Base-by-base conservation (phyloP, 768 basidiomycete genomes). In the Crepidotus variabilis region DNA sequence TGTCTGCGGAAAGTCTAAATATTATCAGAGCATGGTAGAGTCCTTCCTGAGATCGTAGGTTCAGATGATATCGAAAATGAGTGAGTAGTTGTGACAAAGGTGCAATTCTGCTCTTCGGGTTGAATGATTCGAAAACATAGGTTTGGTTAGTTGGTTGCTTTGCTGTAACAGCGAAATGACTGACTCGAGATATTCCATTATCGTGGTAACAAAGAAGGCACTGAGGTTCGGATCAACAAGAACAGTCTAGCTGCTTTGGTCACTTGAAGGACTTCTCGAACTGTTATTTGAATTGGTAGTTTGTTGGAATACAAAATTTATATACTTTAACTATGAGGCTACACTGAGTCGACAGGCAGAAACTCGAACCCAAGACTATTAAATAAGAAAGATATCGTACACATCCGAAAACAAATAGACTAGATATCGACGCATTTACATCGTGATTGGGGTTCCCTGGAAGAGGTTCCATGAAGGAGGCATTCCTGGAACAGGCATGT, bases 11-110 rank as follows among this genome's bases (percentile, higher is more conserved):
- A 2, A 89, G 74, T 32, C 86, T 78, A 67, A 89, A 89, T 24
- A 88, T 72, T 39, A 88, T 84, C 20, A 88, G 71, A 2, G 84
- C 79, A 63, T 83, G 83, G 60, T 87, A 87, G 24, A 67, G 67
- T 34, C 82, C 82, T 57, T 81, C 75, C 46, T 76, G 71, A 1
- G 85, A 85, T n/a, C 85, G 78, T 14, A 87, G 71, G 0, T 80
- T 85, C 11, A 86, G 65, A 48, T 82, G 74, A 64, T 81, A 87
- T 7, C 86, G 80, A 33, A 78, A 82, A 65, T 87, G 85, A 10
- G 78, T 78, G 34, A 79, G 71, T 4, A 84, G 71, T 39, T 71
- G 59, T 2, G 63, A 65, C 47, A 78, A 73, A 0, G 81, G 69
- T 4, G 77, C 73, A 43, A 84, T 75, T 57, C 81, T 83, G 57